Base-by-base conservation (phyloP, 805 yeast species). In the Komagataella populi region DNA sequence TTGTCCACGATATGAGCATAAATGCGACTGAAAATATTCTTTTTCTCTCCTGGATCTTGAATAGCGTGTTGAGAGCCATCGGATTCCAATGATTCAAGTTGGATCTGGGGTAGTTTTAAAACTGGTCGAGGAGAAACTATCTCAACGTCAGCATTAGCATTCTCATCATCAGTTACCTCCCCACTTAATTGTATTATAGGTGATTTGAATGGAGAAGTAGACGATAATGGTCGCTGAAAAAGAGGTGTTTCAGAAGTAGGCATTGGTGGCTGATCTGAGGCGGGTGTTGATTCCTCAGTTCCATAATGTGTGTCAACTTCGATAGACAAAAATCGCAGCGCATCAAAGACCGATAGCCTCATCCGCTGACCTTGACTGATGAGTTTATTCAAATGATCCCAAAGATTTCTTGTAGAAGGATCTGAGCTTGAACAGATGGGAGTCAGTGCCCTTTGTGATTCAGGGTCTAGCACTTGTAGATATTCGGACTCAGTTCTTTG, bases 291-390 rank as follows among this genome's bases (percentile, higher is more conserved):
- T 8, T 10, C 39, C 8, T 30, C 14, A 5, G 14, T 30, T 7
- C 46, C 23, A 20, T 20, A 36, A 44, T 24, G 36, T 14, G 44
- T 23, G 14, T 49, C 51, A n/a, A 22, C 22, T n/a, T 49, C 51
- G 6, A 49, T 23, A 14, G 43, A 45, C 48, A 44, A 18, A 8
- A 50, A 54, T 46, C 56, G 65, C 8, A 67, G 52, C 1, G 70
- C 62, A 52, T 67, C 70, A 24, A 61, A 54, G 4, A 67, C 51
- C 5, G 67, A 59, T 23, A 66, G 56, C 46, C 66, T 56, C 44
- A 59, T 30, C n/a, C 14, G 39, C 14, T 30, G 39, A 30, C 39
- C 39, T 45, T 16, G 49, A 18, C 7, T 16, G 22, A 23, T 39
- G 43, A 46, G 22, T 24, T 12, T 51, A 43, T 23, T 24, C 47